Conservation (phyloP, 2,329 filamentous ascomycete genomes). For the Aureobasidium vineae region DNA sequence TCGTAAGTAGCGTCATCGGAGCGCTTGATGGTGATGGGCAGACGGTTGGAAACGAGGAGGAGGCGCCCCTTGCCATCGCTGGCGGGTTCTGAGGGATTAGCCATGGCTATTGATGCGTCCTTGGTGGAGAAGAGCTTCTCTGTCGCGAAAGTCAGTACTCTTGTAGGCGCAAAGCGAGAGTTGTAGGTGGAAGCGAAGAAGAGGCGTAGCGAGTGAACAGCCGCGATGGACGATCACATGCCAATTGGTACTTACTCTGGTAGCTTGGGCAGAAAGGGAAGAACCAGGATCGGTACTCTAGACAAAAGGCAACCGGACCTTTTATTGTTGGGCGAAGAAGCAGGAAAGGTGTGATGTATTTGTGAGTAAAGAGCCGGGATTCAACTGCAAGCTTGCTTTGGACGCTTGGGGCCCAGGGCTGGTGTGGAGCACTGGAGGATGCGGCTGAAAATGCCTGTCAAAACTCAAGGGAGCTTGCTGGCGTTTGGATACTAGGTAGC, state of each 20-base stretch:
- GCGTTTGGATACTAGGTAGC: not conserved
- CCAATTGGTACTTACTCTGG: conserved; percentile 7
- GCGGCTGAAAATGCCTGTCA: conserved; percentile 20
- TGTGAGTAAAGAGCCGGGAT: conserved; percentile 12
- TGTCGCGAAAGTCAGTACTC: conserved; percentile 10
- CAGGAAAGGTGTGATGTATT: conserved; percentile 20
- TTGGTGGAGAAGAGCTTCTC: not conserved
- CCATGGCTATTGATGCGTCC: conserved; percentile 1
- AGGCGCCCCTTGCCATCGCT: conserved; percentile 53
- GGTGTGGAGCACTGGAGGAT: conserved; percentile 20
- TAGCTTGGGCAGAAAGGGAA: not conserved
- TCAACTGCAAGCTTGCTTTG: conserved; percentile 21
- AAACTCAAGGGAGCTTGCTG: not conserved
- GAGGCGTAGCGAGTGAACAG: not conserved
- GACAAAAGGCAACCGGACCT: not conserved
- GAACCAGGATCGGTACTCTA: not conserved
- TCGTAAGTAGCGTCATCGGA: conserved; percentile 87
- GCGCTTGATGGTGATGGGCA: conserved; percentile 95
- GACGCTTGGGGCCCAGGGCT: not conserved
- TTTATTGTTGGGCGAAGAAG: conserved; percentile 19
- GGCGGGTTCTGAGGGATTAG: conserved; percentile 14
- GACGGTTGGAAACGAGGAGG: conserved; percentile 87
- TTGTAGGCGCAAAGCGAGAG: not conserved
- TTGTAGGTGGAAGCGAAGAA: not conserved
- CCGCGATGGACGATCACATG: not conserved